Base-by-base conservation (phyloP, 805 yeast genomes). In the Candida rishiriensis region DNA sequence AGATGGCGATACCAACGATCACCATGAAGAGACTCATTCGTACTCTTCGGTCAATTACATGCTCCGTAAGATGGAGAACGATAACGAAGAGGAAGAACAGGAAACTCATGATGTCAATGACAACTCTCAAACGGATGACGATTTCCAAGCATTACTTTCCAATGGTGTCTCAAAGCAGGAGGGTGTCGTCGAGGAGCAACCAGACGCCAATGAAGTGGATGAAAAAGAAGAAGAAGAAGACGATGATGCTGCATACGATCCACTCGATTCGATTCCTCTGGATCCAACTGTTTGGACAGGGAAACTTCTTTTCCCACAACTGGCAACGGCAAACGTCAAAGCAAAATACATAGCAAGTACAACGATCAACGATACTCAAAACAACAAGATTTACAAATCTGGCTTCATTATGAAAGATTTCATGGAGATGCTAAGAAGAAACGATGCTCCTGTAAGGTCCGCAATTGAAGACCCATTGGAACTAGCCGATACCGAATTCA, bases 211-310 rank as follows among this genome's bases (percentile, higher is more conserved):
- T 5, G 12, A 31, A 31, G 46, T 39, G 10, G 48, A 41, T 7
- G 41, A 40, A 33, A 43, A 31, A 15, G 35, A 34, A 29, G 32
- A 39, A 11, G 43, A 41, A n/a, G 40, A 10, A 15, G 36, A n/a
- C 6, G 44, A 33, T 12, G 44, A 42, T 38, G 51, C 41, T 18
- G 56, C 45, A n/a, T 59, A 59, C 38, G 64, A 59, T 42, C 64
- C 64, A 14, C 45, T 52, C 8, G 56, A 50, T 31, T 41, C 51
- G 13, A 44, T 54, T 32, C 51, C 52, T 8, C 18, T 46, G 2
- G 54, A 48, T 31, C 47, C 41, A 14, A 42, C 50, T 0, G 39
- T 53, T 15, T 58, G 63, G 63, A 35, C 50, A 3, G 63, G 63
- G 8, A 35, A 41, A 4, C 33, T 53, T 13, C 43, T 48, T 21